These are phyloP conservation scores for Hypoxylon trugodes DNA, from an alignment of 495 filamentous ascomycete species.

Conservation along the genomic window DNA sequence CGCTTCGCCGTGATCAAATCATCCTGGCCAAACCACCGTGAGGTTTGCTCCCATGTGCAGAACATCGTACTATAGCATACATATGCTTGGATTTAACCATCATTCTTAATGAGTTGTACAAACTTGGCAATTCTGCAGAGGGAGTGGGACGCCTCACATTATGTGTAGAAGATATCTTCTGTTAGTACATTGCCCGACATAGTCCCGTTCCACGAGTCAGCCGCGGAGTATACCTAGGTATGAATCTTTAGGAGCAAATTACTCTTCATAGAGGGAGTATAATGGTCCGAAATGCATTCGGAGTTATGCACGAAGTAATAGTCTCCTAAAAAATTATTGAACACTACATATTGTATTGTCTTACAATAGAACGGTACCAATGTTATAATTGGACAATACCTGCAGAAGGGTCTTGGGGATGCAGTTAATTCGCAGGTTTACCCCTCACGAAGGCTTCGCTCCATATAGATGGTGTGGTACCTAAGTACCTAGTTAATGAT, in stretches of 20 bases:
- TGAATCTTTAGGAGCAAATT: not conserved
- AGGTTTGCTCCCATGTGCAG: constrained; percentile 8
- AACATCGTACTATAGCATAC: constrained; percentile 9
- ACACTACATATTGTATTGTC: not conserved
- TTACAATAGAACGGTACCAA: constrained; percentile 2
- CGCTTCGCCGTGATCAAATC: constrained; percentile 24
- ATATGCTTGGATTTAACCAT: constrained; percentile 1
- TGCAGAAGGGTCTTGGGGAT: constrained; percentile 1
- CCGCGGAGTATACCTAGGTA: no score
- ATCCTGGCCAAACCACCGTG: not conserved
- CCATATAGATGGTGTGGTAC: not conserved
- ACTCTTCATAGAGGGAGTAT: no score
- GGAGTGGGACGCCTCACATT: not conserved
- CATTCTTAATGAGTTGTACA: not conserved
- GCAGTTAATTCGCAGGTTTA: constrained; percentile 15
- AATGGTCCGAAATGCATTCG: not conserved
- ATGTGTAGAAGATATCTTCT: not conserved
- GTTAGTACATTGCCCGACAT: not conserved
- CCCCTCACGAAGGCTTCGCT: constrained; percentile 7
- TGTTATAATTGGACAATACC: constrained; percentile 4
- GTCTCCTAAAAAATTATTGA: not conserved
- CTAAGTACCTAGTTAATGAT: no score
- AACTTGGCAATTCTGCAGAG: constrained; percentile 3
- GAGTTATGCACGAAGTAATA: not conserved
- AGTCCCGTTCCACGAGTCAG: not conserved